Evolutionary conservation across 208 protist genomes (phyloP).

Genomic region (Leishmania turanica): DNA sequence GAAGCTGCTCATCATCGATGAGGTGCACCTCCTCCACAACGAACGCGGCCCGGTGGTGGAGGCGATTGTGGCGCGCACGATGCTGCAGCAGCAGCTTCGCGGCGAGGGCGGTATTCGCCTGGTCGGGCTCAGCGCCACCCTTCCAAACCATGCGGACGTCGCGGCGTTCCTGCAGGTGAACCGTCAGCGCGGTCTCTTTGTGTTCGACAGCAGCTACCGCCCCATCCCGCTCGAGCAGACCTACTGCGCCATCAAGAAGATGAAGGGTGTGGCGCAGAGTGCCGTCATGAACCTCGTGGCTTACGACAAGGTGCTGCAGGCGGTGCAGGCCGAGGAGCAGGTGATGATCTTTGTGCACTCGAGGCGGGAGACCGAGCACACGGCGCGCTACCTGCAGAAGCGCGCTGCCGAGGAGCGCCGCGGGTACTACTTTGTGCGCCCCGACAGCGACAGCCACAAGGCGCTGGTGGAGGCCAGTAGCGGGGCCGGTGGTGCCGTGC

Average conservation of each 20-base stretch:
- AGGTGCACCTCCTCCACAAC: conserved; percentile 99
- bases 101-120: conserved; percentile 93
- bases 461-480: conserved; percentile 78
- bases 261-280: conserved; percentile 94
- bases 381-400: conserved; percentile 92
- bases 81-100: conserved; percentile 80
- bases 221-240: conserved; percentile 98
- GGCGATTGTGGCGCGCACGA: conserved; percentile 97
- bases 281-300: conserved; percentile 98
- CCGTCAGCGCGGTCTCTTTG: conserved; percentile 93
- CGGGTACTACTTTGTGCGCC: conserved; percentile 88
- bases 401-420: conserved; percentile 89
- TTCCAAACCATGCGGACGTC: conserved; percentile 99
- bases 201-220: conserved; percentile 95
- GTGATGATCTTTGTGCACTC: conserved; percentile 99
- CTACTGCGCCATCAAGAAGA: conserved; percentile 97
- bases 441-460: conserved; percentile 79
- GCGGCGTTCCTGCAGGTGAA: conserved; percentile 98
- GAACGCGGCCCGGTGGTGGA: conserved; percentile 99
- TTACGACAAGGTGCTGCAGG: conserved; percentile 97
- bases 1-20: conserved; percentile 96
- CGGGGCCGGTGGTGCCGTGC: conserved; percentile 18
- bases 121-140: conserved; percentile 99
- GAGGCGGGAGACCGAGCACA: conserved; percentile 98
- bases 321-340: conserved; percentile 93